Conservation (phyloP, 2,329 filamentous ascomycete species). For the Penicillium corylophilum region DNA sequence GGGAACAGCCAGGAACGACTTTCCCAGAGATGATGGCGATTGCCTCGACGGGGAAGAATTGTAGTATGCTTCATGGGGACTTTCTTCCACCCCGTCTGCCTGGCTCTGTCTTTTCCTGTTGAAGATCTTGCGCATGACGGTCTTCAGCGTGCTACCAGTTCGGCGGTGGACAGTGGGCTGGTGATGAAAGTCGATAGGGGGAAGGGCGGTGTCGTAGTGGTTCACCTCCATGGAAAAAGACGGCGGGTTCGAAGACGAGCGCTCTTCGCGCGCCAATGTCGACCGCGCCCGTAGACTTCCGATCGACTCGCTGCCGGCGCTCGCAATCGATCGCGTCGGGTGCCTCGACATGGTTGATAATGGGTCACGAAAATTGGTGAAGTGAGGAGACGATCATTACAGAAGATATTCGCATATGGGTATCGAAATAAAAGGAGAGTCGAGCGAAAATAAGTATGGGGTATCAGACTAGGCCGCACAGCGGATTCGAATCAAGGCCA, state of each 20-base stretch:
- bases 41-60: conserved; percentile 7
- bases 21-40: conserved; percentile 17
- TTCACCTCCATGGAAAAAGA: conserved; percentile 10
- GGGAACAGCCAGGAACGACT: conserved; percentile 23
- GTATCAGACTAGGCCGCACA: conserved; percentile 11
- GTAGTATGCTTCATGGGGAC: conserved; percentile 19
- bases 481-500: conserved; percentile 20
- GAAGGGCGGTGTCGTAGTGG: conserved; percentile 32
- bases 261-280: conserved; percentile 14
- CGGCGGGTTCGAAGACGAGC: conserved; percentile 17
- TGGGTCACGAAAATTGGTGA: background rate
- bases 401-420: conserved; percentile 18
- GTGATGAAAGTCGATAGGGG: conserved; percentile 31
- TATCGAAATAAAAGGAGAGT: conserved; percentile 14
- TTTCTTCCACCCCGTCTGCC: conserved; percentile 30
- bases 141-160: conserved; percentile 43
- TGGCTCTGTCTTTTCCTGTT: conserved; percentile 39
- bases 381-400: conserved; percentile 14
- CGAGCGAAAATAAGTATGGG: conserved; percentile 9
- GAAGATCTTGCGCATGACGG: conserved; percentile 47
- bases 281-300: conserved; percentile 11
- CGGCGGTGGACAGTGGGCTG: conserved; percentile 35
- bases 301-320: conserved; percentile 20
- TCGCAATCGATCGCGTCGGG: conserved; percentile 17
- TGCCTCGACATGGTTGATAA: conserved; percentile 15